Percentiles rank a stretch among this genome's conserved stretches.
Evolutionary conservation across 2,329 filamentous ascomycete species (phyloP).

Genomic region (Elsinoe australis): DNA sequence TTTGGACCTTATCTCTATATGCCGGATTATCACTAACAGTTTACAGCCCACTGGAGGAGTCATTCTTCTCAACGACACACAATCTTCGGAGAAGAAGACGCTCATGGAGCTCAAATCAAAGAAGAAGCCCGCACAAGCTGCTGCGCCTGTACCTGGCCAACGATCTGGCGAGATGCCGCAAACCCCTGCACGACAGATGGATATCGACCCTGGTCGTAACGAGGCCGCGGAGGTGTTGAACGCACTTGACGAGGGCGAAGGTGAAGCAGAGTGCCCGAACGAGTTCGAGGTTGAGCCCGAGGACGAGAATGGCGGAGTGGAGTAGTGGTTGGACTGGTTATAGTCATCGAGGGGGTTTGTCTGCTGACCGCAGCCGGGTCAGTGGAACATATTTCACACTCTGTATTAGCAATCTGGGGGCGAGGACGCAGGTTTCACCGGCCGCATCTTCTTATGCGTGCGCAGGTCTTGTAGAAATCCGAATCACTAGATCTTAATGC

Average conservation of each 20-base stretch:
- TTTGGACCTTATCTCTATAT: conserved; percentile 21
- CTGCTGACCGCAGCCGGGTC: not conserved
- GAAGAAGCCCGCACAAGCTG: conserved; percentile 52
- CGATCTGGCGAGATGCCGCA: conserved; percentile 24
- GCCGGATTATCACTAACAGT: conserved; percentile 36
- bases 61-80: conserved; percentile 78
- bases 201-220: conserved; percentile 29
- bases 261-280: conserved; percentile 61
- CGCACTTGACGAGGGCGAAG: conserved; percentile 72
- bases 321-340: conserved; percentile 13
- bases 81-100: conserved; percentile 67
- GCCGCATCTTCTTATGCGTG: conserved; percentile 9
- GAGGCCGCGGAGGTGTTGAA: conserved; percentile 67
- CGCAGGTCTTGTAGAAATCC: conserved; percentile 15
- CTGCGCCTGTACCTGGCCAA: conserved; percentile 34
- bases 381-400: not conserved
- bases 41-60: conserved; percentile 82
- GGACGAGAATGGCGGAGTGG: conserved; percentile 43
- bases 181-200: conserved; percentile 22
- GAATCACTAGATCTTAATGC: conserved; percentile 14
- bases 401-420: conserved; percentile 12
- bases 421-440: conserved; percentile 10
- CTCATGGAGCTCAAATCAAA: conserved; percentile 88
- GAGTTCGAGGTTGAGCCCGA: conserved; percentile 77
- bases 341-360: not conserved